Conservation (phyloP, 768 basidiomycete species). For the Leccinum rimulosum region DNA sequence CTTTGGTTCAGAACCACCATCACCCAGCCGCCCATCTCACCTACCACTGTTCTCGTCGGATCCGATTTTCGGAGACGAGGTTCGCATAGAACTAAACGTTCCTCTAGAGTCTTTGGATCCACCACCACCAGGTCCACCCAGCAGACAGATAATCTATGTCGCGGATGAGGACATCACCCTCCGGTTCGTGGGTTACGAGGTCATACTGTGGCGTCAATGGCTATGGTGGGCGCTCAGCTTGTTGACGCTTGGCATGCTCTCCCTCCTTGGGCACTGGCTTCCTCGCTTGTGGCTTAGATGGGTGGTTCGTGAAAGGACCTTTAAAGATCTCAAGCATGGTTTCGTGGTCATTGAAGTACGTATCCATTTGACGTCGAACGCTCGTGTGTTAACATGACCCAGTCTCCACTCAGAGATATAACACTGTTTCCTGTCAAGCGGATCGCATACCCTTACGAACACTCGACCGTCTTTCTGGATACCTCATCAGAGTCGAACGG, state of each 20-base stretch:
- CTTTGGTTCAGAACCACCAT: slow-evolving; percentile 55
- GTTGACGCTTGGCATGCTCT: slow-evolving; percentile 67
- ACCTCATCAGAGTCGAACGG: slow-evolving; percentile 31
- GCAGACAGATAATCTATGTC: slow-evolving; percentile 79
- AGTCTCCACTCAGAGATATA: slow-evolving; percentile 86
- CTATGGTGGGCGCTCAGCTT: slow-evolving; percentile 73
- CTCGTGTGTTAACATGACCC: slow-evolving; percentile 23
- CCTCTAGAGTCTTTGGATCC: slow-evolving; percentile 59
- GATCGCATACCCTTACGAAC: slow-evolving; percentile 70
- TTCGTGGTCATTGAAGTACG: slow-evolving; percentile 90
- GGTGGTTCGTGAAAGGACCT: slow-evolving; percentile 81
- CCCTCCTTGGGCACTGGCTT: slow-evolving; percentile 91
- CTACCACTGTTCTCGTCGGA: slow-evolving; percentile 73
- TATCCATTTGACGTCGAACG: slow-evolving; percentile 1
- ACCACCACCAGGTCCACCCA: slow-evolving; percentile 81
- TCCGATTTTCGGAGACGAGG: slow-evolving; percentile 80
- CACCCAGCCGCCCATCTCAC: slow-evolving; percentile 41
- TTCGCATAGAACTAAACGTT: slow-evolving; percentile 77
- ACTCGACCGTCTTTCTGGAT: slow-evolving; percentile 75
- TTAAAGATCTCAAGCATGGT: slow-evolving; percentile 64
- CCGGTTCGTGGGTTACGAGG: slow-evolving; percentile 83
- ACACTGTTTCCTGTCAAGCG: slow-evolving; percentile 69
- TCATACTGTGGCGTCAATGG: slow-evolving; percentile 55
- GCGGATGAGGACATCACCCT: slow-evolving; percentile 90
- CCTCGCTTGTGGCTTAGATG: slow-evolving; percentile 89